Conservation (phyloP, 2,329 filamentous ascomycete genomes). For the Exophiala sideris region DNA sequence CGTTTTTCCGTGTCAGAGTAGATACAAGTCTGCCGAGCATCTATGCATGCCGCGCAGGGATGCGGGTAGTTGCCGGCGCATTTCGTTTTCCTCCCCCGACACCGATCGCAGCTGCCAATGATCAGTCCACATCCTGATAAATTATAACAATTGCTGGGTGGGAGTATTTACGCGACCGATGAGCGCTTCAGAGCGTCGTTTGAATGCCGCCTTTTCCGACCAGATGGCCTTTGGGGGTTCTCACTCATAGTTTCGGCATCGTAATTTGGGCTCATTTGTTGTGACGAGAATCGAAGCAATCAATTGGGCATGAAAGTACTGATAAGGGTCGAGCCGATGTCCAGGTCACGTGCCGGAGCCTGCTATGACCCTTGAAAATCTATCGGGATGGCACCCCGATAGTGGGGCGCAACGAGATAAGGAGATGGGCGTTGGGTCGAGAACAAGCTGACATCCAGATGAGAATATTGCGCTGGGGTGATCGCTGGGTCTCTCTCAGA, state of each 20-base stretch:
- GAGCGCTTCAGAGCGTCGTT: slow-evolving; percentile 14
- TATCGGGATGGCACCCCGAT: neutral
- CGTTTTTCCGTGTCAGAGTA: slow-evolving; percentile 37
- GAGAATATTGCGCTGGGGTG: neutral
- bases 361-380: neutral
- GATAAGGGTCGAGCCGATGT: neutral
- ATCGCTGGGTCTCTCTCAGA: neutral
- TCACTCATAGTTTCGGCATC: slow-evolving; percentile 6
- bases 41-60: slow-evolving; percentile 35
- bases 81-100: slow-evolving; percentile 35
- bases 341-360: slow-evolving; percentile 18
- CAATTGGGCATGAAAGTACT: neutral
- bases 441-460: neutral
- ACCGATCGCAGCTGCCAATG: slow-evolving; percentile 28
- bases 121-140: neutral
- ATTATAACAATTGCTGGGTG: slow-evolving; percentile 15
- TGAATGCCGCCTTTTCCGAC: slow-evolving; percentile 14
- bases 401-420: neutral
- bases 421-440: neutral
- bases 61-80: slow-evolving; percentile 35
- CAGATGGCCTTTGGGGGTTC: slow-evolving; percentile 22
- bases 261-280: neutral
- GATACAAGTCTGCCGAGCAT: slow-evolving; percentile 32
- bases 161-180: slow-evolving; percentile 24
- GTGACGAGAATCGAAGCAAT: neutral